These are phyloP conservation scores for Entophlyctis luteolus DNA, from an alignment of 192 early-diverging fungal species.

Conservation along the genomic window DNA sequence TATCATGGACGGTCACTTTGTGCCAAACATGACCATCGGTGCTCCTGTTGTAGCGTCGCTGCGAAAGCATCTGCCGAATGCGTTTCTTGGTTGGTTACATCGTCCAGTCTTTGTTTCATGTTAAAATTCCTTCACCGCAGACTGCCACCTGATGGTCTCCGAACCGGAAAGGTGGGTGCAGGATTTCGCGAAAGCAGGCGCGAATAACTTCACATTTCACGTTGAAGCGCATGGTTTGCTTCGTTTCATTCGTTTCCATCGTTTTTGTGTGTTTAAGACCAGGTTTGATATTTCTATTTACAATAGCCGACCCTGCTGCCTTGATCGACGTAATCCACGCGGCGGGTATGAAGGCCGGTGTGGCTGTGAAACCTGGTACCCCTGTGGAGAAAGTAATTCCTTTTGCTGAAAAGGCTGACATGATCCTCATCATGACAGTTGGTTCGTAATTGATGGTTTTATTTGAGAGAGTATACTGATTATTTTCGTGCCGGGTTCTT, in stretches of 20 bases:
- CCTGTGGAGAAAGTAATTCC: slow-evolving; percentile 45
- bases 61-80: slow-evolving; percentile 74
- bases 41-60: slow-evolving; percentile 86
- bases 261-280: not conserved
- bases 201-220: slow-evolving; percentile 85
- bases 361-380: slow-evolving; percentile 89
- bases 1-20: slow-evolving; percentile 97
- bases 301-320: slow-evolving; percentile 53
- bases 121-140: slow-evolving; percentile 25
- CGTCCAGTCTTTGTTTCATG: not conserved
- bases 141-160: slow-evolving; percentile 78
- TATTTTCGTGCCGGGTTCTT: not conserved
- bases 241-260: not conserved
- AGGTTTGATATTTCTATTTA: not conserved
- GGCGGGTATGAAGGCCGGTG: slow-evolving; percentile 85
- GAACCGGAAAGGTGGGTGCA: slow-evolving; percentile 83
- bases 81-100: slow-evolving; percentile 67
- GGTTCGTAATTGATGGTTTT: slow-evolving; percentile 6
- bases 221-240: slow-evolving; percentile 74
- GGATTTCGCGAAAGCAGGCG: slow-evolving; percentile 89
- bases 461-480: not conserved
- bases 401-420: slow-evolving; percentile 62
- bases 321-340: slow-evolving; percentile 79
- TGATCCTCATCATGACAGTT: slow-evolving; percentile 94
- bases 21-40: slow-evolving; percentile 93